Conservation (phyloP, 495 filamentous ascomycete genomes). For the Amniculicola lignicola region DNA sequence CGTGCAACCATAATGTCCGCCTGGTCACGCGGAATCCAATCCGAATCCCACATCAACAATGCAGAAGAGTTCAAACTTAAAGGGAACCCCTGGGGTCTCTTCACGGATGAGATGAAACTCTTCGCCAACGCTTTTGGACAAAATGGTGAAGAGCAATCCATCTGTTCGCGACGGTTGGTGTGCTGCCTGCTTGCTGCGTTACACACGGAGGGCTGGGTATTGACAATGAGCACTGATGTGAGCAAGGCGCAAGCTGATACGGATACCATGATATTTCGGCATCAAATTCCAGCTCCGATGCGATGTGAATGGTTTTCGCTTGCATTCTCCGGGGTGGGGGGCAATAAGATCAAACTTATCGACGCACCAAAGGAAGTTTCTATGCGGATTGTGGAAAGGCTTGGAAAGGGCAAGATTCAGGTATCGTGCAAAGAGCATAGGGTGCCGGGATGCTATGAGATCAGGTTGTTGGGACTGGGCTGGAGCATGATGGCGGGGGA, state of each 20-base stretch:
- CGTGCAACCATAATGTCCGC: constrained; percentile 9
- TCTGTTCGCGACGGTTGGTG: not conserved
- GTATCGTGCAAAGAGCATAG: not conserved
- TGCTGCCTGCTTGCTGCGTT: constrained; percentile 1
- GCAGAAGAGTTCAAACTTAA: constrained; percentile 5
- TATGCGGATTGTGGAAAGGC: not conserved
- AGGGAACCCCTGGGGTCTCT: constrained; percentile 5
- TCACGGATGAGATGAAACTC: not conserved
- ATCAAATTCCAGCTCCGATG: constrained; percentile 1
- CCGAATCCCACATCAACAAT: not conserved
- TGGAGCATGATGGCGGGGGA: not conserved
- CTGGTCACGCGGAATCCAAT: constrained; percentile 13
- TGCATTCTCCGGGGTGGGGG: not conserved
- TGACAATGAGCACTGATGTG: constrained; percentile 9
- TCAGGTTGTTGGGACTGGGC: constrained; percentile 1
- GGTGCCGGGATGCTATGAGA: constrained; percentile 10
- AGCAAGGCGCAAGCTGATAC: not conserved
- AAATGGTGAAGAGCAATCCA: not conserved
- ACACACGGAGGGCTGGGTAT: constrained; percentile 6
- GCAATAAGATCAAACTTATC: constrained; percentile 1
- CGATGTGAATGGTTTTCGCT: not conserved
- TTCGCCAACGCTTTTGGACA: not conserved
- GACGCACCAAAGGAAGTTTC: constrained; percentile 6
- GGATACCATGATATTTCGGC: constrained; percentile 1
- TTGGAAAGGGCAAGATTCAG: not conserved